A percentile compares a stretch with the other conserved stretches of the same genome.
Evolutionary conservation across 768 basidiomycete species (phyloP).

Genomic region (Tremella yokohamensis): DNA sequence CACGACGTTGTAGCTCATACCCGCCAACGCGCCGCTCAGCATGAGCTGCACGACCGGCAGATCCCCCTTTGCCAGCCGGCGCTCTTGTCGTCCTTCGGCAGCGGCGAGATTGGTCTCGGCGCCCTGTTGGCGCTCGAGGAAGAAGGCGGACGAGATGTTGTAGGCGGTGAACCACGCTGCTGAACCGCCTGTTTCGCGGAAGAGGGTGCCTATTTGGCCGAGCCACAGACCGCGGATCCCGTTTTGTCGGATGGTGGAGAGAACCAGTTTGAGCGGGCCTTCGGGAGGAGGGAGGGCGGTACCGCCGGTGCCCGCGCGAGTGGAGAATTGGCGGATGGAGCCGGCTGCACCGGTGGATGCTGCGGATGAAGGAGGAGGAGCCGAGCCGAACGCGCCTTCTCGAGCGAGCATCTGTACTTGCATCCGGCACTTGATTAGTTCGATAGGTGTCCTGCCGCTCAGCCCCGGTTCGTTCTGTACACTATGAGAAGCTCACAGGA

Average conservation of each 20-base stretch:
- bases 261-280: conserved; percentile 69
- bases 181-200: conserved; percentile 87
- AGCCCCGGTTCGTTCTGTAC: not conserved
- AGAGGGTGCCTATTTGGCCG: conserved; percentile 86
- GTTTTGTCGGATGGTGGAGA: conserved; percentile 60
- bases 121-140: conserved; percentile 58
- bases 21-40: conserved; percentile 78
- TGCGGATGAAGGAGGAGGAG: not conserved
- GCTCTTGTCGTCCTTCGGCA: conserved; percentile 9
- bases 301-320: conserved; percentile 23
- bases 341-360: conserved; percentile 21
- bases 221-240: conserved; percentile 91
- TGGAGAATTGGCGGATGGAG: conserved; percentile 17
- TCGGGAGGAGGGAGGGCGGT: conserved; percentile 55
- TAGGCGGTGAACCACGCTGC: conserved; percentile 89
- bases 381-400: conserved; percentile 38
- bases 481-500: conserved; percentile 61
- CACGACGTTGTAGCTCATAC: conserved; percentile 78
- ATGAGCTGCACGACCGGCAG: conserved; percentile 78
- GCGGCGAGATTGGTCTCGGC: not conserved
- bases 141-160: conserved; percentile 65
- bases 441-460: conserved; percentile 72
- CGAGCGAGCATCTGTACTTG: conserved; percentile 81
- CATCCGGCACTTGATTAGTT: conserved; percentile 96
- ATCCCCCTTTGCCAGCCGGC: conserved; percentile 53